These are phyloP conservation scores for Barbarea vulgaris DNA, from an alignment of 345 rosid genomes.

Conservation along the genomic window DNA sequence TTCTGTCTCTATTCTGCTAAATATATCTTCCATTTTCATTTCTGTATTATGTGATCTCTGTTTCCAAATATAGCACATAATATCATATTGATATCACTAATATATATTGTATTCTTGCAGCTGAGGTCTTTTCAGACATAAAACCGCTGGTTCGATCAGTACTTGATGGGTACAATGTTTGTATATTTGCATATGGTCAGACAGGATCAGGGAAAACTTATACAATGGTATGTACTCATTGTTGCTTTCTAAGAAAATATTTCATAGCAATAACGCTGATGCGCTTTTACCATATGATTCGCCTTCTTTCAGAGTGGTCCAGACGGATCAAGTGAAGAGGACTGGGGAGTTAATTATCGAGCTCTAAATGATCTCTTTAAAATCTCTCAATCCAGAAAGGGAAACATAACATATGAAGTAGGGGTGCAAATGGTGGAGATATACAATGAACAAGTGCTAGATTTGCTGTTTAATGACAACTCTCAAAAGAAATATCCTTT, in stretches of 20 bases:
- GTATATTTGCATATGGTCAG: conserved; percentile 99
- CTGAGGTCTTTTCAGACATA: conserved; percentile 70
- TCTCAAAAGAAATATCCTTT: conserved; percentile 89
- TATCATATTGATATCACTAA: conserved; percentile 25
- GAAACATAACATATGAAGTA: conserved; percentile 58
- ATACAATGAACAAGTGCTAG: conserved; percentile 89
- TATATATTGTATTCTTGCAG: conserved; percentile 50
- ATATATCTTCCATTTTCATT: conserved; percentile 2
- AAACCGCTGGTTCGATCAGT: conserved; percentile 75
- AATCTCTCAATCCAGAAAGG: conserved; percentile 61
- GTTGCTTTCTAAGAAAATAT: background rate
- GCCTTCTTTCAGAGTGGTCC: conserved; percentile 70
- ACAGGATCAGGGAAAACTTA: conserved; percentile 97
- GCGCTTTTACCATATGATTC: background rate
- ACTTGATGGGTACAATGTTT: conserved; percentile 85
- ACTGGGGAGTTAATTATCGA: conserved; percentile 89
- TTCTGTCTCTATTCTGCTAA: background rate
- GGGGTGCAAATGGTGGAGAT: conserved; percentile 92
- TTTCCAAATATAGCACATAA: background rate
- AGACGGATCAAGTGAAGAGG: conserved; percentile 56
- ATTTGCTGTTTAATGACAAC: conserved; percentile 57
- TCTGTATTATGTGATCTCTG: background rate
- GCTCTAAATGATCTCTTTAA: conserved; percentile 82
- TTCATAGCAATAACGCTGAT: conserved; percentile 10
- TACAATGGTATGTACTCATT: conserved; percentile 64